Conservation (phyloP, 2,329 filamentous ascomycete genomes). For the Aureobasidium sp. region DNA sequence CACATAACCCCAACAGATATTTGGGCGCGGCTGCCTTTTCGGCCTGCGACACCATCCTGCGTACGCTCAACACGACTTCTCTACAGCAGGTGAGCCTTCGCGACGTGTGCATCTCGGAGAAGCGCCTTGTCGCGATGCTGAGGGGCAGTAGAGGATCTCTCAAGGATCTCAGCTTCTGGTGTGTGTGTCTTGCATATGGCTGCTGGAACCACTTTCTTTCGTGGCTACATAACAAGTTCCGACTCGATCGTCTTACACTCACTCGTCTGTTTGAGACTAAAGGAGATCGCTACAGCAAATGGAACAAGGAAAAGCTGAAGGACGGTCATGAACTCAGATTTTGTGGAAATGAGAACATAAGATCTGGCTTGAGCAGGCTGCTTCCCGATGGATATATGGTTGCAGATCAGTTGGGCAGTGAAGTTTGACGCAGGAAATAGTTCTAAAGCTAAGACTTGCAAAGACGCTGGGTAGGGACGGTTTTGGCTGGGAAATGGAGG, state of each 20-base stretch:
- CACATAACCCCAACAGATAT: background rate
- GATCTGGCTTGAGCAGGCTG: too few relatives aligned
- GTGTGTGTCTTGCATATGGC: background rate
- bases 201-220: background rate
- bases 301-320: too few relatives aligned
- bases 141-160: background rate
- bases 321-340: too few relatives aligned
- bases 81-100: background rate
- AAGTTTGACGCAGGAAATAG: too few relatives aligned
- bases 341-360: too few relatives aligned
- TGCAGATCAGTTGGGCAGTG: too few relatives aligned
- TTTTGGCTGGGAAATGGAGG: too few relatives aligned
- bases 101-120: background rate
- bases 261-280: background rate
- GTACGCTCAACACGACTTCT: background rate
- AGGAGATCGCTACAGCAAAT: too few relatives aligned
- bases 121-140: background rate
- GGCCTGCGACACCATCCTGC: background rate
- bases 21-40: background rate
- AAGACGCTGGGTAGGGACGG: too few relatives aligned
- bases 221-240: background rate
- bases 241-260: background rate
- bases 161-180: background rate
- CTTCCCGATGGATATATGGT: too few relatives aligned
- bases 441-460: too few relatives aligned